Conservation (phyloP, 1,139 yeast genomes). For the Hyphopichia buzzinii region DNA sequence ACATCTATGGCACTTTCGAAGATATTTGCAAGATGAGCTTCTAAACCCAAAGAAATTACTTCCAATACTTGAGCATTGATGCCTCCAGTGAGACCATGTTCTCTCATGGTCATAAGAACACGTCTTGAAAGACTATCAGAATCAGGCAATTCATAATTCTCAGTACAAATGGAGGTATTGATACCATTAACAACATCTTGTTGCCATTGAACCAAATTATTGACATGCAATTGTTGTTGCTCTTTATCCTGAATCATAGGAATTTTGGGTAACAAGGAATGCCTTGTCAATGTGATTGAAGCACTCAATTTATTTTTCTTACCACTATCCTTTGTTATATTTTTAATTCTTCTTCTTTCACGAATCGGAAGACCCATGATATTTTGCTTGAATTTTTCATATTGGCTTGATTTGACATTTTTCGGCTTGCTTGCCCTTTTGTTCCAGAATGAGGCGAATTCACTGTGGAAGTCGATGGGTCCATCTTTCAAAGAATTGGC, state of each 20-base stretch:
- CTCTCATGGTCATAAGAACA: conserved; percentile 83
- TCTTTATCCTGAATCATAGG: conserved; percentile 71
- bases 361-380: conserved; percentile 83
- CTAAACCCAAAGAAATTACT: conserved; percentile 74
- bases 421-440: conserved; percentile 42
- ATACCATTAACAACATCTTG: conserved; percentile 92
- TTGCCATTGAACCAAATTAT: conserved; percentile 78
- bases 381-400: conserved; percentile 79
- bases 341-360: conserved; percentile 82
- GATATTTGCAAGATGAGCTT: conserved; percentile 70
- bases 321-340: conserved; percentile 78
- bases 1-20: conserved; percentile 75
- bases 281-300: conserved; percentile 76
- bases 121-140: conserved; percentile 64
- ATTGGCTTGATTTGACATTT: conserved; percentile 57
- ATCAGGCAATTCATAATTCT: conserved; percentile 82
- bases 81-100: conserved; percentile 86
- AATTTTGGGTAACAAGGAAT: conserved; percentile 80
- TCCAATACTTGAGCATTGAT: conserved; percentile 73
- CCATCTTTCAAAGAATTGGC: conserved; percentile 81
- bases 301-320: conserved; percentile 75
- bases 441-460: conserved; percentile 60
- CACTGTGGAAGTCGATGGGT: conserved; percentile 43
- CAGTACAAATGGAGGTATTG: conserved; percentile 78
- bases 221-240: conserved; percentile 47